phyloP scores from a whole-genome alignment of 2,329 filamentous ascomycete genomes.

The Beauveria varroae region DNA sequence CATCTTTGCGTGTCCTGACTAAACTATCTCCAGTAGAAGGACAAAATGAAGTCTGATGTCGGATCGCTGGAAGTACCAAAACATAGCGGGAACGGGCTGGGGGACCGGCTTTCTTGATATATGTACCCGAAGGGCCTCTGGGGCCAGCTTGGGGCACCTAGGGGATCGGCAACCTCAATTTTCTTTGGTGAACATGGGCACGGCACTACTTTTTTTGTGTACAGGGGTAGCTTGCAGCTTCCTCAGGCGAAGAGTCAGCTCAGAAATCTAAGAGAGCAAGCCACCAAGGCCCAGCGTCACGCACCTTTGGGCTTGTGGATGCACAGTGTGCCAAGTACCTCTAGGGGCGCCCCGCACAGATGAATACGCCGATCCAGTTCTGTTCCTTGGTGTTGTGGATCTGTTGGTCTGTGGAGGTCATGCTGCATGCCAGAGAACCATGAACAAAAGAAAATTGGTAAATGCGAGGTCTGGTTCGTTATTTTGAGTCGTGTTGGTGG shows the following conservation, averaged over 20 bases:
- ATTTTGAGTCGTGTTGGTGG: background rate
- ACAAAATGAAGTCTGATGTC: background rate
- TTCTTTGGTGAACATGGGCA: constrained; percentile 1
- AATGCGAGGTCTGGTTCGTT: background rate
- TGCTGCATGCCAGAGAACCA: background rate
- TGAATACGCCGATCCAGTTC: background rate
- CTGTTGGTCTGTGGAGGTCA: background rate
- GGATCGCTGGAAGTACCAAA: constrained; percentile 3
- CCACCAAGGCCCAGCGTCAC: background rate
- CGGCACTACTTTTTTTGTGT: background rate
- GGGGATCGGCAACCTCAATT: constrained; percentile 1
- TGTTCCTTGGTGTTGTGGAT: background rate
- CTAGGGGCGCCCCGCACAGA: background rate
- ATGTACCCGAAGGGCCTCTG: constrained; percentile 2
- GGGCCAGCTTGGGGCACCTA: background rate
- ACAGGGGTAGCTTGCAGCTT: background rate
- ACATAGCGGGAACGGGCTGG: constrained; percentile 5
- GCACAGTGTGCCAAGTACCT: background rate
- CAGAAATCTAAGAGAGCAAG: constrained; percentile 2
- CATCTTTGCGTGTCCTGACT: constrained; percentile 20
- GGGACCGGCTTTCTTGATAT: constrained; percentile 9
- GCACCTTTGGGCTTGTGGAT: background rate
- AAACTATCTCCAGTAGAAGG: background rate
- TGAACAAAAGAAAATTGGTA: background rate
- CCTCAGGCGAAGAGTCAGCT: constrained; percentile 1